These are phyloP conservation scores for Phytophthora hybrid DNA, from an alignment of 352 stramenopile genomes.

Conservation along the genomic window DNA sequence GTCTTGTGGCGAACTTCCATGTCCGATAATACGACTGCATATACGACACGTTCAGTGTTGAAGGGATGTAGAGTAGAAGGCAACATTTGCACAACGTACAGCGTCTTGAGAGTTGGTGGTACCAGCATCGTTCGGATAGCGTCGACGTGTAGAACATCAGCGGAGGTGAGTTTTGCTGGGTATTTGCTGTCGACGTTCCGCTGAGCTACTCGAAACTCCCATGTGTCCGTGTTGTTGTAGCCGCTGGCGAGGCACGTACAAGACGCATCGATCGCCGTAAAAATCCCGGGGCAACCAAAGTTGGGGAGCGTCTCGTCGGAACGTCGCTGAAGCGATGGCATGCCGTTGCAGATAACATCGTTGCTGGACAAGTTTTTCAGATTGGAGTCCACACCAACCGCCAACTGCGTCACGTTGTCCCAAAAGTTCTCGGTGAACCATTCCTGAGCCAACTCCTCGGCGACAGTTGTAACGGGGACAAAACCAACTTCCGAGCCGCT, in stretches of 20 bases:
- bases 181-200: conserved; percentile 24
- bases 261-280: conserved; percentile 40
- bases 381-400: conserved; percentile 34
- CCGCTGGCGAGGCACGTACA: conserved; percentile 35
- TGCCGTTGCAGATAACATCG: conserved; percentile 41
- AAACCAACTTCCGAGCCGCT: conserved; percentile 33
- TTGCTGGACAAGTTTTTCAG: conserved; percentile 32
- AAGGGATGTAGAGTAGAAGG: neutral
- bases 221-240: conserved; percentile 30
- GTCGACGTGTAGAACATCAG: conserved; percentile 37
- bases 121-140: conserved; percentile 41
- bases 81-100: conserved; percentile 26
- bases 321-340: conserved; percentile 40
- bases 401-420: conserved; percentile 44
- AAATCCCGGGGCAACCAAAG: conserved; percentile 43
- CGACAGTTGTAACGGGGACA: conserved; percentile 22
- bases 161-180: conserved; percentile 12
- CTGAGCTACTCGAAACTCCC: conserved; percentile 37
- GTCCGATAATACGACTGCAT: conserved; percentile 39
- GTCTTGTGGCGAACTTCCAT: conserved; percentile 25
- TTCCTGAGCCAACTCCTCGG: conserved; percentile 37
- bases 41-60: neutral
- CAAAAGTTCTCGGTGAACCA: conserved; percentile 44
- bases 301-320: conserved; percentile 28
- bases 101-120: conserved; percentile 32